Percentiles rank a stretch among this genome's conserved stretches.
These are phyloP conservation scores for Colletotrichum phormii DNA, from an alignment of 2,329 filamentous ascomycete genomes.

Conservation along the genomic window DNA sequence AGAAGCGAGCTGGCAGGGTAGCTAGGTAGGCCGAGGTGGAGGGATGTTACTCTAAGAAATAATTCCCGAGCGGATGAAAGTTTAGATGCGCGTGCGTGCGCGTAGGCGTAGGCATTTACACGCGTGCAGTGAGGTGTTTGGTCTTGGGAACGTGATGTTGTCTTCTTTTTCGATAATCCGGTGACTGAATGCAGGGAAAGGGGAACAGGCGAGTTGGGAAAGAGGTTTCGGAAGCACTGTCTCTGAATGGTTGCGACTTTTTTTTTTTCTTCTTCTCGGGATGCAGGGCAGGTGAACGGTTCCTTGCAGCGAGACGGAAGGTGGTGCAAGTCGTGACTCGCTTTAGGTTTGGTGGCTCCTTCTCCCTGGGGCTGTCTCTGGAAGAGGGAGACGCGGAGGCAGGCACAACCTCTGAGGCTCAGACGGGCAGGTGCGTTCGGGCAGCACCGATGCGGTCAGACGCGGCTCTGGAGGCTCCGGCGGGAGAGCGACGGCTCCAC, in stretches of 20 bases:
- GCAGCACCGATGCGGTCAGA: not conserved
- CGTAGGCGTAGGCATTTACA: not conserved
- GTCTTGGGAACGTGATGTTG: not conserved
- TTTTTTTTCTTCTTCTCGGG: not conserved
- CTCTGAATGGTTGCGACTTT: conserved; percentile 24
- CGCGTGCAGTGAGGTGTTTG: not conserved
- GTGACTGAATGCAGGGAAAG: conserved; percentile 2
- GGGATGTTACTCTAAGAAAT: not conserved
- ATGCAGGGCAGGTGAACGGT: not conserved
- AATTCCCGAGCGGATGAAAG: not conserved
- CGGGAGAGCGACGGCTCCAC: conserved; percentile 19
- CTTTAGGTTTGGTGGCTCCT: not conserved
- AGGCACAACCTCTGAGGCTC: too few relatives aligned
- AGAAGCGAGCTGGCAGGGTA: not conserved
- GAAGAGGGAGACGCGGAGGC: not conserved
- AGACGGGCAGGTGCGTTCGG: not conserved
- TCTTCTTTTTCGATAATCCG: conserved; percentile 15
- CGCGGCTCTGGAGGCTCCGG: conserved; percentile 8
- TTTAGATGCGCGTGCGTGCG: conserved; percentile 1
- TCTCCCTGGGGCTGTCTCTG: not conserved
- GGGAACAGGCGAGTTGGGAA: too few relatives aligned
- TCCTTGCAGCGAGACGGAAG: not conserved
- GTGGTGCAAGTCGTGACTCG: conserved; percentile 16
- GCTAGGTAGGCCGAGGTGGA: not conserved
- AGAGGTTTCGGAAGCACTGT: conserved; percentile 23